Evolutionary conservation across 179 eudicot genomes (phyloP).

Genomic region (Nepenthes alata): DNA sequence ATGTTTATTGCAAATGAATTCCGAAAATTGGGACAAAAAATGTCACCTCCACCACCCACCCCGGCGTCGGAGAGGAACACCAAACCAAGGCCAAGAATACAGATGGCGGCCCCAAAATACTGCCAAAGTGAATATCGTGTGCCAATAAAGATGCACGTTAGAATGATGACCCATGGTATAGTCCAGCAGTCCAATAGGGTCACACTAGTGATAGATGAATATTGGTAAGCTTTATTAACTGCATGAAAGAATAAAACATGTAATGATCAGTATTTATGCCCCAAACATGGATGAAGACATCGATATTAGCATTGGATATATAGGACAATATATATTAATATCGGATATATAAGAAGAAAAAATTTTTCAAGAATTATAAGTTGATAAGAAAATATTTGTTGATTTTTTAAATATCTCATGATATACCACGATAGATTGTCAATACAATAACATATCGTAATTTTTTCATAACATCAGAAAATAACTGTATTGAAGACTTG

Average conservation of each 20-base stretch:
- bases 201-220: constrained; percentile 68
- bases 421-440: too few species aligned
- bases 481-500: too few species aligned
- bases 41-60: constrained; percentile 51
- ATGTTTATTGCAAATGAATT: not conserved
- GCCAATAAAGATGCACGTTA: constrained; percentile 58
- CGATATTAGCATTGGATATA: too few species aligned
- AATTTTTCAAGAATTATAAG: too few species aligned
- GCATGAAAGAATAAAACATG: constrained; percentile 13
- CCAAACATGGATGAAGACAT: too few species aligned
- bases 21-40: not conserved
- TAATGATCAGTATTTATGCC: not conserved
- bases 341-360: too few species aligned
- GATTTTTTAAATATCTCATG: too few species aligned
- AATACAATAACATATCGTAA: too few species aligned
- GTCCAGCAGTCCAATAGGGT: constrained; percentile 71
- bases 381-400: too few species aligned
- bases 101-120: constrained; percentile 47
- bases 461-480: too few species aligned
- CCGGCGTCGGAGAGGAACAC: constrained; percentile 65
- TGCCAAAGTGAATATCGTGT: constrained; percentile 54
- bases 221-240: constrained; percentile 64
- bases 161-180: constrained; percentile 58
- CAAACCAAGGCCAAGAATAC: constrained; percentile 52
- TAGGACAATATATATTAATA: too few species aligned